Evolutionary conservation across 495 filamentous ascomycete species (phyloP), one percentile per base, ranked within the genome.

Genomic region (Entonaema liquescens): DNA sequence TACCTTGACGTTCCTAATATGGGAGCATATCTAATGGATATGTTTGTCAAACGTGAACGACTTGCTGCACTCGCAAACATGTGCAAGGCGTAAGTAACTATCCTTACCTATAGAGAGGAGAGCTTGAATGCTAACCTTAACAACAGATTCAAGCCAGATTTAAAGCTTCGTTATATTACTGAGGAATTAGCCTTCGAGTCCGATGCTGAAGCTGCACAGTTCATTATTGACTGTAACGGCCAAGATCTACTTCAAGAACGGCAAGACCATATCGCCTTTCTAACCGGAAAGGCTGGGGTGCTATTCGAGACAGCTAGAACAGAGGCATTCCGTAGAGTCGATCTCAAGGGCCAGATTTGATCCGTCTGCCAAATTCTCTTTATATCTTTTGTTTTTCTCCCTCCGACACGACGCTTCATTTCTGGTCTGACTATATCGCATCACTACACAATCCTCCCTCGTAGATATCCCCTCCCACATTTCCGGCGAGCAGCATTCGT

Each of bases 21-120:
- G 96, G 94, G 95, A 49, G 93, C 91, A 68, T 98, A 98, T 82
- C 87, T 99, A 5, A 96, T 99, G 91, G 95, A 99, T 82, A 97
- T 96, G 92, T 98, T 99, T 82, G 89, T 98, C 75, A 89, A 87
- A 67, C 92, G 96, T 68, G 96, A 99, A 83, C 92, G 96, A 73
- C 86, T 98, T 58, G 89, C 91, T 75, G 95, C 96, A 60, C 84
- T 98, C 64, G 89, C 92, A 71, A 91, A 89, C 73, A 95, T 98
- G 57, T 97, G 92, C 87, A 96, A 88, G 90, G 90, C 91, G 95
- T 98, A 86, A 87, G 95, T 91, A 58, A 58, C 25, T 8, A 36
- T 28, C 12, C 12, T 5, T 2, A 17, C 55, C 23, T 29, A n/a
- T 17, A 13, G 15, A 29, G 8, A 40, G 7, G 13, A 28, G 4